Evolutionary conservation across 805 yeast species (phyloP), one percentile per base, ranked within the genome.

Genomic region (Candida vaughaniae): DNA sequence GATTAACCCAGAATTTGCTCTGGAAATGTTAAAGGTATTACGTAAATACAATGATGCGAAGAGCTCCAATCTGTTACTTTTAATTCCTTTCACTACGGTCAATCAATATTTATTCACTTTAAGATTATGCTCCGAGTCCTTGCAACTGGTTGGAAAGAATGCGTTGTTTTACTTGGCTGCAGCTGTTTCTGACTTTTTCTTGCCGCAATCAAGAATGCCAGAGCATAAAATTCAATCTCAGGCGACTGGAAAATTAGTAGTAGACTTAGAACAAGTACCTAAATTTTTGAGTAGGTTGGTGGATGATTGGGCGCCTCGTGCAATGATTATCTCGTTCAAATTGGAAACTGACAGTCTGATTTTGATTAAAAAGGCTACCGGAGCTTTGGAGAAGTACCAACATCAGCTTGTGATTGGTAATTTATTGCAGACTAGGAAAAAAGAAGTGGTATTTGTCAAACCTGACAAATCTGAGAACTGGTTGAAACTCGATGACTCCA

Each of bases 371-470:
- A 93, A 93, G 62, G 85, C 96, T 8, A 67, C 69, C 34, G 79
- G 75, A 40, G 97, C 99, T 0, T 71, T 93, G 41, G 77, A 77
- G 18, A 72, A 96, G 41, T 93, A 93, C 60, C 84, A 80, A 43
- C 99, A 93, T 61, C 97, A 91, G 60, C 65, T 93, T 36, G 99
- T 93, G 9, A 89, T 93, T 56, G 99, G 99, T 3, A 93, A 93
- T 54, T 64, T 93, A 46, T 66, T 93, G 45, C 96, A 90, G 55
- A 83, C 95, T 0, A 78, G 99, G 53, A 91, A 89, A 60, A 67
- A 69, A 38, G 90, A 89, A 55, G 96, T 93, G 26, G 89, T 87
- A 2, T 86, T 93, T 57, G 96, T 93, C 3, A 74, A 76, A 2
- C 69, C 69, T 1, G 71, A 70, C 3, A 58, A 55, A 6, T 58